Base-by-base conservation (phyloP, 1,284 basidiomycete species). In the Porodaedalea pini region DNA sequence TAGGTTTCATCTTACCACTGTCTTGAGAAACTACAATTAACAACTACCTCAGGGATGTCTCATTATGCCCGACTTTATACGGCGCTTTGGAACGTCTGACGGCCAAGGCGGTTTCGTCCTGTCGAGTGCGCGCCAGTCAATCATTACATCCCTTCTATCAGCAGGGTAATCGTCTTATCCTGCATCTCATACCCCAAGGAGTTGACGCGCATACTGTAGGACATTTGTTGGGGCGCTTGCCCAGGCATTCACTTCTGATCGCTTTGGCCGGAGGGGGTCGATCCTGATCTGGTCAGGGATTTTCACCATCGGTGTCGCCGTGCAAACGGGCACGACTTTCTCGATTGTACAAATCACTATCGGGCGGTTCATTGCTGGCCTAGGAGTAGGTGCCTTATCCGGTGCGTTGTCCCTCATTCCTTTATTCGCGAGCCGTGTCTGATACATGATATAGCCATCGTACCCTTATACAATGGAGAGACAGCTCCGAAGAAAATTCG, bases 381-480 rank as follows among this genome's bases (percentile, higher is more conserved):
- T 90, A 3, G 89, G 89, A 31, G 89, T 92, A 2, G 88, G 88
- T n/a, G 85, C 88, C 6, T 67, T 90, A 45, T 88, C 86, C 58
- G 82, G 81, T 81, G 63, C 34, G 73, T 32, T 13, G 32, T 31
- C 15, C 40, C 2, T 29, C 31, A 17, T 11, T 15, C 10, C 6
- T 19, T 7, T 39, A 23, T 23, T n/a, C 31, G 8, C 5, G n/a
- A n/a, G 15, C 13, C 64, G 27, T 11, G 45, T 19, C 8, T 49
- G 34, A 7, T 11, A 5, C 2, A 23, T 4, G n/a, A 15, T 23
- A 21, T 47, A 84, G 88, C 86, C 49, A 85, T 90, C 59, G 88
- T 91, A 0, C 88, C 89, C 41, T 78, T 91, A 4, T 91, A 90
- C 69, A 90, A 88, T 62, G 88, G 88, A 39, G 89, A 92, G 69